Base-by-base conservation (phyloP, 306 rosid species). In the Gillenia trifoliata region DNA sequence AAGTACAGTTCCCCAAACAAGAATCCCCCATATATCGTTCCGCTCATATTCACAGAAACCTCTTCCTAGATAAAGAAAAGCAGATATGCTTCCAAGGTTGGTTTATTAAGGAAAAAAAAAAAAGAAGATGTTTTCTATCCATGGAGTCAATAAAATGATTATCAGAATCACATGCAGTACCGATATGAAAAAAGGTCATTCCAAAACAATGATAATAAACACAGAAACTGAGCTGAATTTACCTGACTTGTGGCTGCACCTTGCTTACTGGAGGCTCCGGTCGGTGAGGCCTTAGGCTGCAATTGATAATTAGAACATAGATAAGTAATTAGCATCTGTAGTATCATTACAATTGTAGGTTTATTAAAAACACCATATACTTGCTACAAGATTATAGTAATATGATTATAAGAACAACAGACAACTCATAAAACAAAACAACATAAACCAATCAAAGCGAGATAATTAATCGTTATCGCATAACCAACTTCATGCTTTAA, bases 221-320 rank as follows among this genome's bases (percentile, higher is more conserved):
- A 41, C 17, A 31, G 50, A 15, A 31, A 16, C 33, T 30, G 13
- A 41, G 66, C 57, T 28, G 15, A 16, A 64, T 31, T 67, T 76
- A 83, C 87, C 84, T 77, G 82, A 64, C 77, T 83, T 72, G 78
- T 70, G 11, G 87, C 80, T 10, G 77, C 67, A 56, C 76, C 73
- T 71, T 80, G 41, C 10, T 81, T 64, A 73, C 82, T 77, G 13
- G 82, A 63, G 61, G 84, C 50, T 76, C 84, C 82, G 8, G 82
- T 69, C 22, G 84, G 75, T 47, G 84, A 57, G 52, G 71, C 80
- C 84, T 83, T 79, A 63, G 19, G 73, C 84, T 77, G 74, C 13
- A 78, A 64, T 64, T 50, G 47, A 72, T 28, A 72, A 64, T 75
- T 22, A 83, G 47, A 29, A 2, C 64, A 22, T 23, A 59, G n/a